Percentiles rank a stretch among this genome's conserved stretches.
These are phyloP conservation scores for Dioscorea cayenensis DNA, from an alignment of 116 monocot species.

Conservation along the genomic window DNA sequence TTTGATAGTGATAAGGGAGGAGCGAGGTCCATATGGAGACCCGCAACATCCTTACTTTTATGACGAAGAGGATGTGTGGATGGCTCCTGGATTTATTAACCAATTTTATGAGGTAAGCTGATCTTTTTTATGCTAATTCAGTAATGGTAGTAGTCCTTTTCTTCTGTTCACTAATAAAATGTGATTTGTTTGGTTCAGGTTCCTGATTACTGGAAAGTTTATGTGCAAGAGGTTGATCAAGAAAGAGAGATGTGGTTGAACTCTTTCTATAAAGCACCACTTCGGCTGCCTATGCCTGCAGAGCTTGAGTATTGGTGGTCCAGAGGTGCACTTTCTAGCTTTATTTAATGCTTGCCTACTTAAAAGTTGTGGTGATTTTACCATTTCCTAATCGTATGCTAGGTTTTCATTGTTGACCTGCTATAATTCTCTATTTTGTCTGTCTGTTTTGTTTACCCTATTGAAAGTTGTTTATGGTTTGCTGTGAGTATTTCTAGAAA, in stretches of 20 bases:
- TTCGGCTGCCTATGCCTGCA: slow-evolving; percentile 85
- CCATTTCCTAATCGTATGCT: too few species aligned
- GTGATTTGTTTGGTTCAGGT: slow-evolving; percentile 23
- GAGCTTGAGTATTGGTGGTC: slow-evolving; percentile 94
- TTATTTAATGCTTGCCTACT: not conserved
- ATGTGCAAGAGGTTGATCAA: slow-evolving; percentile 79
- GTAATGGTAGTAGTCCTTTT: not conserved
- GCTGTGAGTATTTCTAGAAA: too few species aligned
- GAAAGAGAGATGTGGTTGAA: slow-evolving; percentile 90
- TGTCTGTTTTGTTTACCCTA: not conserved
- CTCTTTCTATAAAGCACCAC: slow-evolving; percentile 79
- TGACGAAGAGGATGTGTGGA: slow-evolving; percentile 83
- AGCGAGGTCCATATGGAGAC: slow-evolving; percentile 78
- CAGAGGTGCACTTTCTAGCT: slow-evolving; percentile 37
- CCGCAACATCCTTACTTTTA: slow-evolving; percentile 93
- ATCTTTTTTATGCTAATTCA: not conserved
- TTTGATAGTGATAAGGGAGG: slow-evolving; percentile 66
- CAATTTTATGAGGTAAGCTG: slow-evolving; percentile 74
- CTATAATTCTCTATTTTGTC: not conserved
- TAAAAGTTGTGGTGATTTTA: too few species aligned
- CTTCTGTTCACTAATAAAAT: not conserved
- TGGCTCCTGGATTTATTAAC: slow-evolving; percentile 85
- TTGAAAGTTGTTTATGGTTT: not conserved
- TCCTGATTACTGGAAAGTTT: slow-evolving; percentile 86
- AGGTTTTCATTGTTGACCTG: not conserved